Percentiles rank a stretch among this genome's conserved stretches.
These are phyloP conservation scores for Phytophthora chlamydospora DNA, from an alignment of 352 stramenopile species.

Conservation along the genomic window DNA sequence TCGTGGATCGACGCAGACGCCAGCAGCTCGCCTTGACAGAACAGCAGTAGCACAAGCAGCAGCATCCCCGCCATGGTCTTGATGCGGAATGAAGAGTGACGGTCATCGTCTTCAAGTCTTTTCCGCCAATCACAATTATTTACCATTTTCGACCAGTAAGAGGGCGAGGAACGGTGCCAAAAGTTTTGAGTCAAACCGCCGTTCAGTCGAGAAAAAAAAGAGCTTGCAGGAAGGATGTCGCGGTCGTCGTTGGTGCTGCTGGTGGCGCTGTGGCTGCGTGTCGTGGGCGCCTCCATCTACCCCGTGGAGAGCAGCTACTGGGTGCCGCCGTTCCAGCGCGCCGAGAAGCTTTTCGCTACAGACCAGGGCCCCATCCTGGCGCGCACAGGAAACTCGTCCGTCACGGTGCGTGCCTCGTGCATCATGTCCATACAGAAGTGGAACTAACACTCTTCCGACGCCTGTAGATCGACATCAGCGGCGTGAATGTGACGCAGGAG, in stretches of 20 bases:
- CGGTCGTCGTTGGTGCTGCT: constrained; percentile 26
- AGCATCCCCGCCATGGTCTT: neutral
- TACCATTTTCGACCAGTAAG: no score
- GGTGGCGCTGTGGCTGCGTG: constrained; percentile 15
- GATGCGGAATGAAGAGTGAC: neutral
- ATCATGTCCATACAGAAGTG: neutral
- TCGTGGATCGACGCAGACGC: constrained; percentile 65
- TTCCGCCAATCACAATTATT: constrained; percentile 8
- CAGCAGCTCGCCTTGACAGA: constrained; percentile 33
- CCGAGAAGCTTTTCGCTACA: constrained; percentile 87
- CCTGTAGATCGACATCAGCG: constrained; percentile 61
- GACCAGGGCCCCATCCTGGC: constrained; percentile 74
- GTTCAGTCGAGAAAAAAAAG: constrained; percentile 12
- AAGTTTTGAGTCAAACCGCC: neutral
- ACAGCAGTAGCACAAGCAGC: constrained; percentile 37
- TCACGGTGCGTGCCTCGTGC: constrained; percentile 47
- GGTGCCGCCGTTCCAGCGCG: constrained; percentile 82
- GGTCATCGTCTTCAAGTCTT: neutral
- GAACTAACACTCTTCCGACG: no score
- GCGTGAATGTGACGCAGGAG: constrained; percentile 69
- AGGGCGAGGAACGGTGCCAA: no score
- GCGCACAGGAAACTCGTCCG: constrained; percentile 61
- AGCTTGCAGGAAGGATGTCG: constrained; percentile 16
- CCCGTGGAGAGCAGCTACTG: constrained; percentile 70
- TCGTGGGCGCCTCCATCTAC: constrained; percentile 64